Evolutionary conservation across 2,329 filamentous ascomycete genomes (phyloP).

Genomic region (Chalaropsis thielavioides): DNA sequence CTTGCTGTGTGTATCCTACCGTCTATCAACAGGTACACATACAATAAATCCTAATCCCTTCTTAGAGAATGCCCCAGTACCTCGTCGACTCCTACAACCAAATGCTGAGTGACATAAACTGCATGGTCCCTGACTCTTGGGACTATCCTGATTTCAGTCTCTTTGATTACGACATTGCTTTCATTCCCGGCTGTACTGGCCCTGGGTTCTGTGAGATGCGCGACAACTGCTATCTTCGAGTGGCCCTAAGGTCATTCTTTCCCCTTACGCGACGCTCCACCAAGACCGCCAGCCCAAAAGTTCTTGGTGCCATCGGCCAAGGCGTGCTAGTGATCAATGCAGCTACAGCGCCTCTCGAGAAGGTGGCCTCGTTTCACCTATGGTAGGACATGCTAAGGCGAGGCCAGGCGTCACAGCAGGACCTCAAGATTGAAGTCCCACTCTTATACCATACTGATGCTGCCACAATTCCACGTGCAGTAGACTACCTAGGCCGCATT

Average conservation of each 20-base stretch:
- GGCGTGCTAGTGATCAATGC: slow-evolving; percentile 14
- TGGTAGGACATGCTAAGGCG: slow-evolving; percentile 16
- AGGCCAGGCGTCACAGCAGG: slow-evolving; percentile 9
- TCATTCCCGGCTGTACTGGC: slow-evolving; percentile 12
- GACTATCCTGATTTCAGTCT: slow-evolving; percentile 11
- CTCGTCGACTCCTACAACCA: slow-evolving; percentile 8
- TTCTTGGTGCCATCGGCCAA: slow-evolving; percentile 14
- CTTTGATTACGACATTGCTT: slow-evolving; percentile 8
- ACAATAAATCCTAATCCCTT: background rate
- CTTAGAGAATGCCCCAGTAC: slow-evolving; percentile 15
- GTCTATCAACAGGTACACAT: background rate
- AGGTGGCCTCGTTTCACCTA: slow-evolving; percentile 6
- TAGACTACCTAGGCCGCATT: slow-evolving; percentile 5
- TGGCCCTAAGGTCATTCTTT: slow-evolving; percentile 7
- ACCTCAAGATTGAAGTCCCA: slow-evolving; percentile 11
- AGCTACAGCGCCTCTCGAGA: slow-evolving; percentile 6
- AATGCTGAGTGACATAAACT: slow-evolving; percentile 12
- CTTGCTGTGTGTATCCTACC: slow-evolving; percentile 6
- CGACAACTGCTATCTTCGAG: slow-evolving; percentile 4
- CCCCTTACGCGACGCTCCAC: slow-evolving; percentile 9
- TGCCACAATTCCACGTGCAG: slow-evolving; percentile 5
- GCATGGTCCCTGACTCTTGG: slow-evolving; percentile 7
- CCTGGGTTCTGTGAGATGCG: slow-evolving; percentile 13
- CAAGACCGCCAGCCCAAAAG: background rate
- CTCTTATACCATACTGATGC: slow-evolving; percentile 12